These are phyloP conservation scores for Corinectria fuckeliana DNA, from an alignment of 2,329 filamentous ascomycete genomes.

Conservation along the genomic window DNA sequence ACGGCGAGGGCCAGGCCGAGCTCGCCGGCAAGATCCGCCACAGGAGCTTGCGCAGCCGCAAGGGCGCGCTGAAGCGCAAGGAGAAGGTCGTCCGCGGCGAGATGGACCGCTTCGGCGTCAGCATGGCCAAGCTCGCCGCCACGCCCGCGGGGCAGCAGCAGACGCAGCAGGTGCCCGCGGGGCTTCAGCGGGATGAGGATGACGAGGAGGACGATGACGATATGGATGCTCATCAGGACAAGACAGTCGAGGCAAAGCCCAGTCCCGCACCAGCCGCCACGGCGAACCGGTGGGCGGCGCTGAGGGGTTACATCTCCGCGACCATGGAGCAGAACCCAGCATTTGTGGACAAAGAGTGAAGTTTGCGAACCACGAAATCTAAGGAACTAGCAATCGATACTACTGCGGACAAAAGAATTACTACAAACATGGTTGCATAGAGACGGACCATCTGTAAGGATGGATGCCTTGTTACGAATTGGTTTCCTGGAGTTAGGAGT, in stretches of 20 bases:
- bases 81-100: conserved; percentile 81
- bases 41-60: conserved; percentile 75
- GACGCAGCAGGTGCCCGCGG: conserved; percentile 11
- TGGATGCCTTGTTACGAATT: not conserved
- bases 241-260: conserved; percentile 16
- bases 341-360: conserved; percentile 54
- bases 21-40: conserved; percentile 69
- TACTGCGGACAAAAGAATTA: not conserved
- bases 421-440: no score
- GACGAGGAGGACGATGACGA: conserved; percentile 24
- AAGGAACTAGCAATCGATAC: conserved; percentile 11
- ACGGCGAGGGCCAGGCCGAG: conserved; percentile 54
- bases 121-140: conserved; percentile 75
- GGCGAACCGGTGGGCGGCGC: conserved; percentile 75
- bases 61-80: conserved; percentile 83
- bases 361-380: not conserved
- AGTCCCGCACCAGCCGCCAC: conserved; percentile 45
- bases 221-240: conserved; percentile 14
- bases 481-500: conserved; percentile 31
- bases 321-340: conserved; percentile 90
- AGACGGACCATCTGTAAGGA: not conserved
- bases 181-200: conserved; percentile 19
- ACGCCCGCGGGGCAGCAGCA: conserved; percentile 38
- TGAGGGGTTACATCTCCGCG: conserved; percentile 82
- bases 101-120: conserved; percentile 82